Conservation (phyloP, 805 yeast species). For the Zygoascus bituminiphila region DNA sequence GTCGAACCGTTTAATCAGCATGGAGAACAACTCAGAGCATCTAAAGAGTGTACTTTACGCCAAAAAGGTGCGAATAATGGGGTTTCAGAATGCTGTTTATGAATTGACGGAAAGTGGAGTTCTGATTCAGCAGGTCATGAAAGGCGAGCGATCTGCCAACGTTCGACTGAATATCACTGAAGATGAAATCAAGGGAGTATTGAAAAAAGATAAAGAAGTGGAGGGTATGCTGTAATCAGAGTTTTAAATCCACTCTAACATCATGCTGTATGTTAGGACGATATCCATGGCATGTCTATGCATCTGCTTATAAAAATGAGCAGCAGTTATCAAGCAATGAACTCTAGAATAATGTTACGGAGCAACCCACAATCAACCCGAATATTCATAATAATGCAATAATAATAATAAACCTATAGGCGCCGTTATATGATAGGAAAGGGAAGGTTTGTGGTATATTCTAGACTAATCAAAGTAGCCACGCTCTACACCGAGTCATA, state of each 20-base stretch:
- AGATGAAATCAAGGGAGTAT: conserved; percentile 55
- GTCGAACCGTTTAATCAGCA: conserved; percentile 44
- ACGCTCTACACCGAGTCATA: conserved; percentile 30
- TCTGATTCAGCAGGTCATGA: conserved; percentile 54
- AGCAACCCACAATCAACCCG: too few relatives aligned
- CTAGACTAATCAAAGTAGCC: neutral
- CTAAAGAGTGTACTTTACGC: conserved; percentile 29
- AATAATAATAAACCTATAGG: neutral
- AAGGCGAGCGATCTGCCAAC: conserved; percentile 58
- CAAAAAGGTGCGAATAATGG: conserved; percentile 43
- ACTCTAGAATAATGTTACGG: too few relatives aligned
- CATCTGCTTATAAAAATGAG: neutral
- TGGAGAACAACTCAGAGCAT: conserved; percentile 26
- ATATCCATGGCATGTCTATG: neutral
- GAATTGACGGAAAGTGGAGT: conserved; percentile 78
- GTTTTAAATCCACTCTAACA: too few relatives aligned
- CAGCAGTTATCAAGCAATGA: neutral
- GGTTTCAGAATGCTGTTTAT: conserved; percentile 50
- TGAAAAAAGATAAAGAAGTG: conserved; percentile 48
- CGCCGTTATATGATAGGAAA: neutral
- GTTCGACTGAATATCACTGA: conserved; percentile 61
- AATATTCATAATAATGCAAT: neutral
- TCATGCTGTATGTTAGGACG: neutral
- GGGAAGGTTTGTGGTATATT: neutral
- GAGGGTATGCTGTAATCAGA: conserved; percentile 29